Evolutionary conservation across 192 early-diverging fungal genomes (phyloP).

Genomic region (Chytriomyces sp.): DNA sequence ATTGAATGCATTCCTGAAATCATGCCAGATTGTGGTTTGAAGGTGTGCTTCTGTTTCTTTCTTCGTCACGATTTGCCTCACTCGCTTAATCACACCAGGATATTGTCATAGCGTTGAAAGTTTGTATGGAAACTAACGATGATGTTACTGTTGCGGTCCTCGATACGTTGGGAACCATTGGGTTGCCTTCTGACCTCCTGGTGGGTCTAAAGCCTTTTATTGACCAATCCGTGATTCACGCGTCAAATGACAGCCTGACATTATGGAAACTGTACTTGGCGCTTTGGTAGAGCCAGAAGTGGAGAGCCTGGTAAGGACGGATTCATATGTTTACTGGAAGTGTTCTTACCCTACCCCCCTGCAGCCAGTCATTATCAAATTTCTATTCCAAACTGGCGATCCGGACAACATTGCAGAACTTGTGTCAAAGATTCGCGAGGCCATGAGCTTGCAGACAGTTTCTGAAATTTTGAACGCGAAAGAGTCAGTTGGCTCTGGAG

Average conservation of each 20-base stretch:
- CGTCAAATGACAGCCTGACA: background rate
- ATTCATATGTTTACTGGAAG: too few species aligned
- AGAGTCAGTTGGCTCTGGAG: background rate
- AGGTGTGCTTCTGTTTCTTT: background rate
- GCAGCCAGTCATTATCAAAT: constrained; percentile 13
- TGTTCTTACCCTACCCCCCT: too few species aligned
- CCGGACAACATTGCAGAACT: background rate
- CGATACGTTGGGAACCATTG: constrained; percentile 20
- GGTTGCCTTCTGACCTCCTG: constrained; percentile 3
- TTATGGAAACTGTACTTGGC: background rate
- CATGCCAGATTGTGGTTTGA: constrained; percentile 20
- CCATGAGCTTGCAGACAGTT: constrained; percentile 17
- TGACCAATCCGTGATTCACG: background rate
- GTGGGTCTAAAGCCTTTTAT: background rate
- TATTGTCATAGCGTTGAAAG: constrained; percentile 3
- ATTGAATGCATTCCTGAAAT: constrained; percentile 28
- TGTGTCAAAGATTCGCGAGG: background rate
- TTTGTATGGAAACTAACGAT: constrained; percentile 6
- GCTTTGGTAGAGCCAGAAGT: background rate
- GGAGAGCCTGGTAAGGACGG: constrained; percentile 6
- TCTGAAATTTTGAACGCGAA: background rate
- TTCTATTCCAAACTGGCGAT: constrained; percentile 21
- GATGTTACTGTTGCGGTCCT: constrained; percentile 5
- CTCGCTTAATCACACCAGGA: background rate
- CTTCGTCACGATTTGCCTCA: background rate